Base-by-base conservation (phyloP, 441 rosid genomes). In the Geranium incanum region DNA sequence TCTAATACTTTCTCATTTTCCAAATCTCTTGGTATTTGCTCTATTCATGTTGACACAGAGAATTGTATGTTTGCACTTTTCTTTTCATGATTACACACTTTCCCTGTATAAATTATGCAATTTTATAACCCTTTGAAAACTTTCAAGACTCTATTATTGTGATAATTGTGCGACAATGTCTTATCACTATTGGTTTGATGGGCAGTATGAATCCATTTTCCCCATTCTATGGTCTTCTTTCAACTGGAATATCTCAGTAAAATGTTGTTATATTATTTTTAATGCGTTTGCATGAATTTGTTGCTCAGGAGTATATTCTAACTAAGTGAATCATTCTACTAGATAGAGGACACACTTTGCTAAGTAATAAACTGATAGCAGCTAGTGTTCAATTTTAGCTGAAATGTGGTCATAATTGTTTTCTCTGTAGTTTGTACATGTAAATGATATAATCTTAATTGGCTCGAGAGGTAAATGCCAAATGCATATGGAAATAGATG, bases 1-100 rank as follows among this genome's bases (percentile, higher is more conserved):
- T 72, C 4, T 65, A 73, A 77, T 70, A 50, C 68, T 72, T 68
- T 72, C 72, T 45, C 48, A 76, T 62, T 72, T 23, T 62, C 39
- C 70, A 33, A 68, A 38, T 77, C 18, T 76, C 16, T 79, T 72
- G 74, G 1, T 69, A 45, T 36, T 48, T 74, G 48, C 63, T 1
- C 19, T 11, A 16, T 21, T 62, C 6, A 1, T 38, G 9, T 6
- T 36, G 16, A 15, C 36, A 1, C 37, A 23, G 11, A 41, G 48
- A 41, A 41, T 41, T 41, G 7, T 41, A 41, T 41, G 9, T 41
- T 41, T 41, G 48, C 48, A 41, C 48, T 41, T 41, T 41, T 41
- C 11, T 7, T 41, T 41, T 41, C 48, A 6, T 41, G 48, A 41
- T 41, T 41, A 41, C 11, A 11, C 9, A 41, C 48, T 1, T 41